phyloP scores from a whole-genome alignment of 768 basidiomycete species.

The Chalciporus pseudorubinellus region DNA sequence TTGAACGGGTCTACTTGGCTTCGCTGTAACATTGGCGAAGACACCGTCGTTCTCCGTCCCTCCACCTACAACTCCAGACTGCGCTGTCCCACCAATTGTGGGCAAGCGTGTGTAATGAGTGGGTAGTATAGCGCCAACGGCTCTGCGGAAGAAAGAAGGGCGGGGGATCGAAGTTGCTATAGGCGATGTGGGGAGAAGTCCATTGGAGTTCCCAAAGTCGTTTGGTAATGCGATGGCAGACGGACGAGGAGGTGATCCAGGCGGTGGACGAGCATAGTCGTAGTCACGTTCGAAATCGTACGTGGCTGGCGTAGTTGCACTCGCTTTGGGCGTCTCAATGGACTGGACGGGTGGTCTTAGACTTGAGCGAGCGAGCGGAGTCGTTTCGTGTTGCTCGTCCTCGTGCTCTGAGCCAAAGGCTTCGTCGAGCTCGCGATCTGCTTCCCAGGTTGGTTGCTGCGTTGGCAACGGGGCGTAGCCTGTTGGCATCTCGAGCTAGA shows the following conservation, averaged over 20 bases:
- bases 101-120: conserved; percentile 60
- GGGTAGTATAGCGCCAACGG: conserved; percentile 58
- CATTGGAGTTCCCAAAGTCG: conserved; percentile 72
- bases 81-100: conserved; percentile 35
- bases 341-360: conserved; percentile 9
- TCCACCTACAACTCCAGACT: conserved; percentile 47
- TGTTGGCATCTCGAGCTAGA: conserved; percentile 39
- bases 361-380: conserved; percentile 36
- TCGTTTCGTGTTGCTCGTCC: conserved; percentile 31
- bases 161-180: conserved; percentile 32
- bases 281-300: conserved; percentile 85
- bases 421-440: conserved; percentile 67
- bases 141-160: conserved; percentile 56
- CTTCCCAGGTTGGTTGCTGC: conserved; percentile 42
- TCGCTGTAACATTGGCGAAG: conserved; percentile 91
- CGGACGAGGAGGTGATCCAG: conserved; percentile 71
- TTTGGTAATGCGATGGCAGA: conserved; percentile 60
- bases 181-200: conserved; percentile 53
- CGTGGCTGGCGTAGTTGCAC: conserved; percentile 23
- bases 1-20: conserved; percentile 55
- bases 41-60: conserved; percentile 90
- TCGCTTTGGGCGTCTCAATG: conserved; percentile 17
- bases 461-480: conserved; percentile 55
- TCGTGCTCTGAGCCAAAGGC: conserved; percentile 67
- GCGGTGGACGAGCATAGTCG: conserved; percentile 66